phyloP scores from a whole-genome alignment of 306 rosid species.

The Vigna hirtella region DNA sequence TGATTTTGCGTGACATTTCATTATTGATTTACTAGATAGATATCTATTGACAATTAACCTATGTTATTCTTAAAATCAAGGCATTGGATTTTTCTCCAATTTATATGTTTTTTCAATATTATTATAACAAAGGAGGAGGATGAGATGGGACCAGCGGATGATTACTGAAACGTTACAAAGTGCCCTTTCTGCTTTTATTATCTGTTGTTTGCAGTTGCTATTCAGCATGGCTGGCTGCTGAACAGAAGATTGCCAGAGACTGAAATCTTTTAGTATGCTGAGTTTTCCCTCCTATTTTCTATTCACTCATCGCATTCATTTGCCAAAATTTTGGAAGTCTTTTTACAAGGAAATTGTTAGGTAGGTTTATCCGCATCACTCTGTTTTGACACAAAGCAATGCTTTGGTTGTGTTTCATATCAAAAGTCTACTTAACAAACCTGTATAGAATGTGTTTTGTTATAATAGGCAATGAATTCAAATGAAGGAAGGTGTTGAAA shows the following conservation, averaged over 20 bases:
- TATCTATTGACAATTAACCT: constrained; percentile 5
- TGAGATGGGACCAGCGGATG: constrained; percentile 16
- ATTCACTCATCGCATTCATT: too few relatives aligned
- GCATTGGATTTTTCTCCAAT: not conserved
- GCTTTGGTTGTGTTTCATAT: not conserved
- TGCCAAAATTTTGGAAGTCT: too few relatives aligned
- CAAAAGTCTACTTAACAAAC: not conserved
- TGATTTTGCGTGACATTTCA: not conserved
- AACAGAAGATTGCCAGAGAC: not conserved
- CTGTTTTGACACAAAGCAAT: not conserved
- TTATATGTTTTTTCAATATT: not conserved
- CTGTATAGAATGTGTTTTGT: too few relatives aligned
- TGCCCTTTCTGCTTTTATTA: not conserved
- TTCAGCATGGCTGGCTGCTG: not conserved
- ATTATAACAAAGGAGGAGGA: constrained; percentile 39
- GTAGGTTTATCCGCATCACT: not conserved
- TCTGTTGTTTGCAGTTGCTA: not conserved
- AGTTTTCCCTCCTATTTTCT: too few relatives aligned
- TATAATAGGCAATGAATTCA: too few relatives aligned
- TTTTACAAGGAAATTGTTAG: too few relatives aligned
- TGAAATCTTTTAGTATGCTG: too few relatives aligned
- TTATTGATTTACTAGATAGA: not conserved
- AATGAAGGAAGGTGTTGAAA: too few relatives aligned
- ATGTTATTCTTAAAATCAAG: not conserved
- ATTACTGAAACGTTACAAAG: constrained; percentile 13